Base-by-base conservation (phyloP, 345 rosid species). In the Iberis pinnata region DNA sequence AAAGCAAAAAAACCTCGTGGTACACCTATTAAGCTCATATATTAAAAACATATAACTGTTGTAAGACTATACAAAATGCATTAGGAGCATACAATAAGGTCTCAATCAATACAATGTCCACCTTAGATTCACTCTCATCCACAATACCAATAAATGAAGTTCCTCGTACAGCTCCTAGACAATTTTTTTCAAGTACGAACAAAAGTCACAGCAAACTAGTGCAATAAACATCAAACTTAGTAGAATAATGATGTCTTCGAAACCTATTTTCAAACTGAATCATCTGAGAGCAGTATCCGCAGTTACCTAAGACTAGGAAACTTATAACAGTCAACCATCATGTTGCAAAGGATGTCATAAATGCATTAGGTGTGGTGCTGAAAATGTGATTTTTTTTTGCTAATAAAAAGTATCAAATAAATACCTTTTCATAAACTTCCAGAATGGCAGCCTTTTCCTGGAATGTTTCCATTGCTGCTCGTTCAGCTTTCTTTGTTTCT, bases 381-480 rank as follows among this genome's bases (percentile, higher is more conserved):
- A n/a, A n/a, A n/a, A n/a, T n/a, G n/a, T n/a, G n/a, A n/a, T n/a
- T n/a, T n/a, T n/a, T n/a, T n/a, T n/a, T n/a, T 36, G 52, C 58
- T 27, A 35, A 26, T 25, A 46, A 5, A 55, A 47, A 27, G 58
- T 44, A 19, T 22, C 36, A 51, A 65, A 47, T 41, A 59, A 20
- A 22, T 78, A 89, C 98, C 97, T 92, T 86, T 5, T 67, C 65
- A 64, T 80, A 86, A 71, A 80, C 79, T 57, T 92, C 97, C 20
- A 83, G 69, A 19, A 63, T 31, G 17, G 79, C 69, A 67, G 82
- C 80, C 65, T 80, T 88, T 63, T 83, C 84, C 68, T 83, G 86
- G 64, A 75, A 85, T 45, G 76, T 65, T 39, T 78, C 73, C 80
- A 78, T 76, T 17, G 94, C 90, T 44, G 41, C 65, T 64, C 72